A percentile compares a stretch with the other conserved stretches of the same genome.
These are phyloP conservation scores for Stevia rebaudiana DNA, from an alignment of 140 eudicot species.

Conservation along the genomic window DNA sequence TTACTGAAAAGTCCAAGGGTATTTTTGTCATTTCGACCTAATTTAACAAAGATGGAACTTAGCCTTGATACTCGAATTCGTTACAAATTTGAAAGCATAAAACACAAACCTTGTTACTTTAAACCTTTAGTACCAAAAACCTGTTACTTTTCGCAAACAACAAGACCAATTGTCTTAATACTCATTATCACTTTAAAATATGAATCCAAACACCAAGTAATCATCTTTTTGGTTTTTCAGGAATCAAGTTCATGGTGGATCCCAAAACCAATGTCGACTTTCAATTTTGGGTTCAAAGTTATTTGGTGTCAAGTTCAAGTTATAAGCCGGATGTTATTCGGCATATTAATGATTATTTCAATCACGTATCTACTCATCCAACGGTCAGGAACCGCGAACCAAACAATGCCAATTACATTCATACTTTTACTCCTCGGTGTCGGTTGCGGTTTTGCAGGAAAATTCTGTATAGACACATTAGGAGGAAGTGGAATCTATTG, in stretches of 20 bases:
- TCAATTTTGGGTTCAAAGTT: conserved; percentile 50
- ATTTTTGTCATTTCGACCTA: too few species aligned
- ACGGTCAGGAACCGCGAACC: conserved; percentile 51
- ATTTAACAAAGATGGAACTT: too few species aligned
- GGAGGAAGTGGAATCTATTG: conserved; percentile 87
- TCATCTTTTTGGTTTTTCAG: conserved; percentile 27
- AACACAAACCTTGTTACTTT: too few species aligned
- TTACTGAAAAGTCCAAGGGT: too few species aligned
- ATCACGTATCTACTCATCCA: conserved; percentile 47
- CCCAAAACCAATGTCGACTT: conserved; percentile 64
- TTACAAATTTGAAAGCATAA: too few species aligned
- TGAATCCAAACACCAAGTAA: neutral
- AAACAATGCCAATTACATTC: conserved; percentile 89
- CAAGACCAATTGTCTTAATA: too few species aligned
- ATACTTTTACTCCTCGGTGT: conserved; percentile 56
- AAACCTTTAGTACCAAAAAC: too few species aligned
- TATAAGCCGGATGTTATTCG: conserved; percentile 61
- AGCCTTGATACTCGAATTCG: too few species aligned
- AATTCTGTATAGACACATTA: conserved; percentile 68
- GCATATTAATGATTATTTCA: conserved; percentile 42
- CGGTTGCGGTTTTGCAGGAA: conserved; percentile 69
- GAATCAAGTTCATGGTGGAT: conserved; percentile 88
- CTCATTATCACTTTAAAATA: neutral
- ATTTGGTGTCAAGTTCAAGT: conserved; percentile 63
- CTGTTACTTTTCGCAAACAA: too few species aligned